phyloP scores from a whole-genome alignment of 75 land plant species.

The Picea sitchensis region DNA sequence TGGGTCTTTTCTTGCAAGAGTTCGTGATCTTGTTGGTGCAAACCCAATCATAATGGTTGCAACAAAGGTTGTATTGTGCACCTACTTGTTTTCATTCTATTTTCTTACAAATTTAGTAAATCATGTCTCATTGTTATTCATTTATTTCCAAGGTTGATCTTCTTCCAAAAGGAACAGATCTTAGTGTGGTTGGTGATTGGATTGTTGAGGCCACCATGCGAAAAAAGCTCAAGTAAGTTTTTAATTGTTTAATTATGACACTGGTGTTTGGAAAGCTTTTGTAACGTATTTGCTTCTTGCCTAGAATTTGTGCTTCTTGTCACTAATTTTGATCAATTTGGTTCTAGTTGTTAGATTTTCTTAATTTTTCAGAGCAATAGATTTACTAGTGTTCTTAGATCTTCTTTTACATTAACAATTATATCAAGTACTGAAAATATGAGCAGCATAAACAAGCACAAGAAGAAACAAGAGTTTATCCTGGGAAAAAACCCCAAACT shows the following conservation, averaged over 20 bases:
- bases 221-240: conserved; percentile 88
- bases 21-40: conserved; percentile 93
- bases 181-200: conserved; percentile 91
- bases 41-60: conserved; percentile 92
- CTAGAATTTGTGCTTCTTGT: neutral
- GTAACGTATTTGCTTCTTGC: neutral
- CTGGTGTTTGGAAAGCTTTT: neutral
- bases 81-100: neutral
- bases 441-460: no score
- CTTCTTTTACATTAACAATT: no score
- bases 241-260: conserved; percentile 6
- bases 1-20: conserved; percentile 90
- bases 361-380: no score
- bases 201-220: conserved; percentile 62
- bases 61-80: conserved; percentile 60
- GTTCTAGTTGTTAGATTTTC: neutral
- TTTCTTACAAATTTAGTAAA: conserved; percentile 9
- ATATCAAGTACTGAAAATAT: no score
- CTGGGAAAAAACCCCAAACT: no score
- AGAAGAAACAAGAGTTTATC: no score
- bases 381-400: no score
- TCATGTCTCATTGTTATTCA: neutral
- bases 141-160: conserved; percentile 69
- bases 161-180: conserved; percentile 84
- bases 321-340: neutral